Conservation (phyloP, 139 green algal species). For the Auxenochlorella protothecoides region DNA sequence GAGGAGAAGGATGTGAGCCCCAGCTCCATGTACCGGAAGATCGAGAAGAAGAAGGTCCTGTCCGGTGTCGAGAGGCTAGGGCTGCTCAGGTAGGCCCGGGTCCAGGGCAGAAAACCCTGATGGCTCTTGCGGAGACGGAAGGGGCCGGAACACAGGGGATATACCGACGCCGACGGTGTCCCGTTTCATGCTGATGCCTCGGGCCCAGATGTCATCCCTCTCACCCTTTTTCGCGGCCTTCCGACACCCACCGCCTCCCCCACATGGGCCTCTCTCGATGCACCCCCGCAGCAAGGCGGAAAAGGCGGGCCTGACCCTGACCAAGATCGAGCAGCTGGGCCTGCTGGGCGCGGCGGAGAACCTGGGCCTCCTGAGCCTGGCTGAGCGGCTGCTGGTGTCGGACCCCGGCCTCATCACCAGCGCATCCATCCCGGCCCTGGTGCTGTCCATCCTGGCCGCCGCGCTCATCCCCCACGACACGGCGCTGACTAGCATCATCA, state of each 20-base stretch:
- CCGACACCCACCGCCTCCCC: too few species aligned
- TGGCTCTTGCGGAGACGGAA: too few species aligned
- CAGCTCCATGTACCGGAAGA: conserved; percentile 11
- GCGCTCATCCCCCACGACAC: conserved; percentile 37
- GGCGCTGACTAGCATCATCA: conserved; percentile 7
- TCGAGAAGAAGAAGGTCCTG: conserved; percentile 74
- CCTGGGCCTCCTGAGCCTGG: conserved; percentile 34
- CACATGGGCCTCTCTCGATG: too few species aligned
- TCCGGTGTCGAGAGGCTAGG: conserved; percentile 71
- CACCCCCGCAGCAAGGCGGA: conserved; percentile 22
- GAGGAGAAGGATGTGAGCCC: too few species aligned
- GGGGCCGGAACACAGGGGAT: not conserved
- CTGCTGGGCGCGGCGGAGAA: conserved; percentile 45
- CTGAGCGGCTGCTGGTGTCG: conserved; percentile 30
- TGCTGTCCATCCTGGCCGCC: not conserved
- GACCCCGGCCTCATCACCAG: conserved; percentile 37
- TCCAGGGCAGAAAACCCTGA: too few species aligned
- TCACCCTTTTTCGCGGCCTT: too few species aligned
- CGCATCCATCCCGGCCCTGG: conserved; percentile 16
- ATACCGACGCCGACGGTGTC: not conserved
- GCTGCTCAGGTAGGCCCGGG: conserved; percentile 21
- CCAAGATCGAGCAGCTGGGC: conserved; percentile 41
- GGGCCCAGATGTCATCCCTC: too few species aligned
- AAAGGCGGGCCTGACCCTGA: conserved; percentile 42
- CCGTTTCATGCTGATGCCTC: too few species aligned